A percentile compares a stretch with the other conserved stretches of the same genome.
These are phyloP conservation scores for Nitzschia inconspicua DNA, from an alignment of 108 stramenopile species.

Conservation along the genomic window DNA sequence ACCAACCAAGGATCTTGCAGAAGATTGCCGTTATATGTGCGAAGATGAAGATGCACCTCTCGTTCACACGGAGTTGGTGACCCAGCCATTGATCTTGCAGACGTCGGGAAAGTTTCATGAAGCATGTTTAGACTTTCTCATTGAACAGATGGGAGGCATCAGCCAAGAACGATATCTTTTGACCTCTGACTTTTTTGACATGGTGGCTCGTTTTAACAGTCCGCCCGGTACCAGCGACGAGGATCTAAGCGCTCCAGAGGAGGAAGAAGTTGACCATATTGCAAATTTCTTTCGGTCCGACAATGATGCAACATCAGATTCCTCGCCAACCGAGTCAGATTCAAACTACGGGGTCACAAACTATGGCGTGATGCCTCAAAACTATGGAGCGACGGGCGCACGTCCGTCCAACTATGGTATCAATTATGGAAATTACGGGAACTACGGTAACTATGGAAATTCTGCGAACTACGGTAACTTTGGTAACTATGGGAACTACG, in stretches of 20 bases:
- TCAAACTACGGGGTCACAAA: too few relatives aligned
- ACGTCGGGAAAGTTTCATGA: conserved; percentile 17
- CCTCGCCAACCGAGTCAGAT: too few relatives aligned
- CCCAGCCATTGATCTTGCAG: conserved; percentile 16
- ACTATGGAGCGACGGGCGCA: too few relatives aligned
- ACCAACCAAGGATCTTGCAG: neutral
- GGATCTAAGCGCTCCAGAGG: neutral
- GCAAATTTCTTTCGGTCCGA: neutral
- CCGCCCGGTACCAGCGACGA: neutral
- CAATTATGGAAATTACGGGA: conserved; percentile 8
- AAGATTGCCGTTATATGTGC: neutral
- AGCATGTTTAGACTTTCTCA: conserved; percentile 12
- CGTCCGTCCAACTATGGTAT: too few relatives aligned
- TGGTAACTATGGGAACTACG: conserved; percentile 3
- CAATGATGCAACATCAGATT: too few relatives aligned
- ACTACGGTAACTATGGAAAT: neutral
- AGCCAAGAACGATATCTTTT: conserved; percentile 17
- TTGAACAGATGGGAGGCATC: conserved; percentile 12
- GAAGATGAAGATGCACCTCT: neutral
- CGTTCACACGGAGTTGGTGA: neutral
- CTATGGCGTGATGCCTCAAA: neutral
- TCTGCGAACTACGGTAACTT: neutral
- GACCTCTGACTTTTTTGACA: too few relatives aligned
- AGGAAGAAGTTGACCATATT: neutral
- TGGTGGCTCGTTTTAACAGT: too few relatives aligned